Percentiles rank a stretch among this genome's conserved stretches.
Conservation (phyloP, 441 rosid species). For the Pelargonium myrrhifolium region DNA sequence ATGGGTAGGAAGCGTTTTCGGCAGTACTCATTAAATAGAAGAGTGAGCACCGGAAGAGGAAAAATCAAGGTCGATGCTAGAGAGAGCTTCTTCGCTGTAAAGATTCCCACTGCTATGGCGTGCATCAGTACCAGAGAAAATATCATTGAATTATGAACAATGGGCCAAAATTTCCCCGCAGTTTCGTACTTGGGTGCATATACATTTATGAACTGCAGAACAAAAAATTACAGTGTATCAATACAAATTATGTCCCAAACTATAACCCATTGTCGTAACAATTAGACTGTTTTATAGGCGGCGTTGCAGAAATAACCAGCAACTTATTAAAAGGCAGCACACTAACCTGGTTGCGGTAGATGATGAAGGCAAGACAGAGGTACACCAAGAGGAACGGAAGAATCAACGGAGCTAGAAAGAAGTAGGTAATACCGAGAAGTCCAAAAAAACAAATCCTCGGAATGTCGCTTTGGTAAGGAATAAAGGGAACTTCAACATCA, state of each 20-base stretch:
- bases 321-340: slow-evolving; percentile 1
- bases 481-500: slow-evolving; percentile 70
- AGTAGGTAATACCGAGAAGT: slow-evolving; percentile 82
- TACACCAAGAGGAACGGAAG: slow-evolving; percentile 83
- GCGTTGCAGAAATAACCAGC: too few relatives aligned
- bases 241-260: not conserved
- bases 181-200: slow-evolving; percentile 79
- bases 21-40: slow-evolving; percentile 90
- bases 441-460: slow-evolving; percentile 82
- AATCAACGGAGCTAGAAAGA: slow-evolving; percentile 84
- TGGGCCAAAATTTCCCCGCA: slow-evolving; percentile 92
- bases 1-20: slow-evolving; percentile 86
- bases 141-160: slow-evolving; percentile 76
- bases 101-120: slow-evolving; percentile 75
- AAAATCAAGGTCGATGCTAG: slow-evolving; percentile 52
- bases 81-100: slow-evolving; percentile 68
- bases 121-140: slow-evolving; percentile 91
- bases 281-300: not conserved
- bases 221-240: slow-evolving; percentile 11
- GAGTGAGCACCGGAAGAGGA: slow-evolving; percentile 77
- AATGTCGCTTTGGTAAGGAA: slow-evolving; percentile 68
- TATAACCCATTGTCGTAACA: not conserved
- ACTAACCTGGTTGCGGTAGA: slow-evolving; percentile 81
- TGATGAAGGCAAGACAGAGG: slow-evolving; percentile 71
- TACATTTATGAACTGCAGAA: slow-evolving; percentile 75